Percentiles rank a stretch among this genome's conserved stretches.
Evolutionary conservation across 768 basidiomycete species (phyloP).

Genomic region (Fistulinella prunicolor): DNA sequence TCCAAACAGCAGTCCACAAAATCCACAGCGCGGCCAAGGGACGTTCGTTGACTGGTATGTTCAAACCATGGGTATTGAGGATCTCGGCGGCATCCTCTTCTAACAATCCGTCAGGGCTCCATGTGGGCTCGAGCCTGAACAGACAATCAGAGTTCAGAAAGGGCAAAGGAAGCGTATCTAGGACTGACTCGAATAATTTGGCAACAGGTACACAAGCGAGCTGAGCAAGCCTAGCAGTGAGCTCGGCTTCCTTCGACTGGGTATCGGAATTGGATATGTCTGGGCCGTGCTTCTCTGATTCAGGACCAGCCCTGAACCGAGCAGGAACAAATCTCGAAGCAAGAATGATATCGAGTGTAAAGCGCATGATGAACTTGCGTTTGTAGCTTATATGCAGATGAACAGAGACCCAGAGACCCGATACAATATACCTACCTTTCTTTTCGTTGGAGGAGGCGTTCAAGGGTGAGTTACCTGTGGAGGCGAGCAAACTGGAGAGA

Average conservation of each 20-base stretch:
- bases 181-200: slow-evolving; percentile 25
- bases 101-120: slow-evolving; percentile 24
- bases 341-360: slow-evolving; percentile 19
- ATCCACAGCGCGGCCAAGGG: slow-evolving; percentile 28
- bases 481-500: slow-evolving; percentile 20
- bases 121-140: slow-evolving; percentile 25
- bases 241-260: slow-evolving; percentile 19
- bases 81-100: slow-evolving; percentile 17
- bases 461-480: slow-evolving; percentile 31
- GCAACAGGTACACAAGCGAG: slow-evolving; percentile 24
- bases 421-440: slow-evolving; percentile 10
- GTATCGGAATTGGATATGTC: slow-evolving; percentile 19
- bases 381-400: slow-evolving; percentile 9
- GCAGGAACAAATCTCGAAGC: slow-evolving; percentile 21
- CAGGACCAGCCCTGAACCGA: slow-evolving; percentile 15
- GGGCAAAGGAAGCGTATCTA: background rate
- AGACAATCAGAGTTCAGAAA: background rate
- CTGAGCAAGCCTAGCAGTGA: slow-evolving; percentile 23
- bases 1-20: slow-evolving; percentile 33
- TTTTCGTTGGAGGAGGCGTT: slow-evolving; percentile 14
- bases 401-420: background rate
- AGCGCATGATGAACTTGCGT: slow-evolving; percentile 21
- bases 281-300: slow-evolving; percentile 21
- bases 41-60: slow-evolving; percentile 31
- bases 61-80: slow-evolving; percentile 25